Conservation (phyloP, 352 stramenopile species). For the Phytophthora europaea region DNA sequence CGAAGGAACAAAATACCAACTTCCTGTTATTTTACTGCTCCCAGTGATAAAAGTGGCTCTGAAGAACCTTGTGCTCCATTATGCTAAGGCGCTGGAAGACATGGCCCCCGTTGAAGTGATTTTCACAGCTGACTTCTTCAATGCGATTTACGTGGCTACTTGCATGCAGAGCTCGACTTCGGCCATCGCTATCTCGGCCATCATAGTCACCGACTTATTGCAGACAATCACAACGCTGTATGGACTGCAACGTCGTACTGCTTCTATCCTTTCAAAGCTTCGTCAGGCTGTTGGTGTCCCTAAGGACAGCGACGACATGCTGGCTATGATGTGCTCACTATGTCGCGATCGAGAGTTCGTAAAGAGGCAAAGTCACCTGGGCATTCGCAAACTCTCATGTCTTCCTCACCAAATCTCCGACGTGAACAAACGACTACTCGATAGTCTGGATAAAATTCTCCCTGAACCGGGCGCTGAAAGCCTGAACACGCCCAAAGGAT, state of each 20-base stretch:
- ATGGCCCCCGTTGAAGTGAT: slow-evolving; percentile 18
- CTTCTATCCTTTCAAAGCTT: not conserved
- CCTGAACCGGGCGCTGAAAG: not conserved
- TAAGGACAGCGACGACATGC: not conserved
- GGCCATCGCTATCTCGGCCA: not conserved
- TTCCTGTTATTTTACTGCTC: slow-evolving; percentile 17
- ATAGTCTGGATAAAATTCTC: not conserved
- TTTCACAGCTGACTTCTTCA: slow-evolving; percentile 30
- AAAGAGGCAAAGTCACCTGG: not conserved
- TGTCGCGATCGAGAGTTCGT: not conserved
- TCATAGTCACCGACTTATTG: slow-evolving; percentile 27
- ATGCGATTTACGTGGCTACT: slow-evolving; percentile 20
- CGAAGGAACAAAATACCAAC: slow-evolving; percentile 4
- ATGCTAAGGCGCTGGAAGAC: slow-evolving; percentile 16
- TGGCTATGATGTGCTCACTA: slow-evolving; percentile 7
- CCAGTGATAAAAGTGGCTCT: slow-evolving; percentile 36
- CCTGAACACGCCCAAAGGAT: not conserved
- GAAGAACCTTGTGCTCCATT: slow-evolving; percentile 23
- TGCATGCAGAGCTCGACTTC: slow-evolving; percentile 29
- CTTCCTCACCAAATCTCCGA: slow-evolving; percentile 1
- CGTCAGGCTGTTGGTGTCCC: not conserved
- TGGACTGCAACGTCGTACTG: slow-evolving; percentile 8
- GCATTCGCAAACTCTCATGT: not conserved
- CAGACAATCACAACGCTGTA: slow-evolving; percentile 16
- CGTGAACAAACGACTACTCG: not conserved